These are phyloP conservation scores for Beauveria sp. DNA, from an alignment of 2,329 filamentous ascomycete species.

Conservation along the genomic window DNA sequence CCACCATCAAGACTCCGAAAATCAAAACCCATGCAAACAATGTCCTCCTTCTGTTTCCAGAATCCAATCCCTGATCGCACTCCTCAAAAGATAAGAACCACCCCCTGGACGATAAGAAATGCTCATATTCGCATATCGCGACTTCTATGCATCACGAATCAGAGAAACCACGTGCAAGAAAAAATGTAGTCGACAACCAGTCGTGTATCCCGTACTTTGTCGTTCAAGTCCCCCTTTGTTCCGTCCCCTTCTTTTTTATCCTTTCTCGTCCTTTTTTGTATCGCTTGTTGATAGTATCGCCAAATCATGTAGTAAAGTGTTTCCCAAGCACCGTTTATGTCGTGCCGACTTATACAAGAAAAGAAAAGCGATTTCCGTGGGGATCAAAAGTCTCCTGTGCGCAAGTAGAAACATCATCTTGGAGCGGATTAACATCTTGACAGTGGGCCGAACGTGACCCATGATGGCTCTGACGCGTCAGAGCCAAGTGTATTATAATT, in stretches of 20 bases:
- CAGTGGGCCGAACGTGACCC: neutral
- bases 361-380: neutral
- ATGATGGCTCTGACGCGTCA: neutral
- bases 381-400: neutral
- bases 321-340: neutral
- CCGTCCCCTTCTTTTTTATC: neutral
- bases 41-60: neutral
- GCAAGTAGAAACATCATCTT: constrained; percentile 3
- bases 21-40: neutral
- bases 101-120: neutral
- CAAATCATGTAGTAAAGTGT: neutral
- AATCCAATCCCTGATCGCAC: neutral
- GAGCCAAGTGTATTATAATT: neutral
- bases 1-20: neutral
- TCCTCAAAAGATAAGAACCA: neutral
- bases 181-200: neutral
- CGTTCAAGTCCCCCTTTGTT: neutral
- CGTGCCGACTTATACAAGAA: neutral
- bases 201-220: neutral
- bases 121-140: neutral
- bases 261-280: neutral
- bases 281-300: neutral
- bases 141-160: neutral
- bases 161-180: neutral
- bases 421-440: neutral